Evolutionary conservation across 129 eudicot species (phyloP), one percentile per base, ranked within the genome.

Genomic region (Arctium minus): DNA sequence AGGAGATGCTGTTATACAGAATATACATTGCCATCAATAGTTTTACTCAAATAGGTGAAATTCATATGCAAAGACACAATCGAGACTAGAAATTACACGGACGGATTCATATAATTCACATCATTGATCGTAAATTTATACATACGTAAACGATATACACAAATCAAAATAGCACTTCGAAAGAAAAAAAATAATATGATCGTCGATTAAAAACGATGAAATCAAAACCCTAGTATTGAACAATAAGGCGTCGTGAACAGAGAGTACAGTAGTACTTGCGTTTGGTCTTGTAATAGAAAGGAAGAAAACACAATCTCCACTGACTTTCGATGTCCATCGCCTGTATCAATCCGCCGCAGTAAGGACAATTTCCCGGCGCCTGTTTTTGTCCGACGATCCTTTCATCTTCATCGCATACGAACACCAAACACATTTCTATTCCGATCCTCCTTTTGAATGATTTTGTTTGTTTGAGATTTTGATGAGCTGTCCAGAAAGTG

Each of bases 261-360:
- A 90, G 33, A 5, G 97, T 81, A 74, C 98, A 94, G 64, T 77
- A 92, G 35, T 79, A 84, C 82, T 86, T 92, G 85, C 97, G 97
- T 77, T 94, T 94, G 29, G 89, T 92, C 86, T 86, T 90, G 84
- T 84, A 92, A 60, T 83, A 92, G 11, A 94, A 50, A 10, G 98
- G 98, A n/a, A 94, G 78, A 40, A 92, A 94, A 72, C 98, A 94
- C 17, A 94, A 68, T 70, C 94, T 88, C 97, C 97, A 94, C 42
- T 85, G 85, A 40, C 89, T 88, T 86, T 94, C 88, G 4, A 94
- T 83, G 53, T 94, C 98, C 91, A 92, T 73, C 60, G 97, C 97
- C 74, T 94, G 84, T 1, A 92, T 86, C 90, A 83, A 6, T 0
- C 98, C 98, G 1, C 98, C 97, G 76, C 98, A 94, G 83, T 87